phyloP scores from a whole-genome alignment of 108 stramenopile genomes.

The Mayamaea pseudoterrestris region DNA sequence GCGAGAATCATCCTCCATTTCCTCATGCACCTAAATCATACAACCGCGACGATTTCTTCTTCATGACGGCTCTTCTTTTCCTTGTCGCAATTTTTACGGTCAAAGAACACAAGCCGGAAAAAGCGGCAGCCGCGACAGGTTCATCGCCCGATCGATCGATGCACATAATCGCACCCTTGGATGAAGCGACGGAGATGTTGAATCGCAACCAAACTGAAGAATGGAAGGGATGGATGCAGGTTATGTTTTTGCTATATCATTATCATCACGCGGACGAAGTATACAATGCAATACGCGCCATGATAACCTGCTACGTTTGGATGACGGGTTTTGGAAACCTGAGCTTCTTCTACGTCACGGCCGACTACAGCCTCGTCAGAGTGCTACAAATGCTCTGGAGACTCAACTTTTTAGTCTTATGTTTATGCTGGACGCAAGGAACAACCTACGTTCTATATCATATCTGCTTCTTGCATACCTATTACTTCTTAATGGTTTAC shows the following conservation, averaged over 20 bases:
- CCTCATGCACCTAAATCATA: conserved; percentile 68
- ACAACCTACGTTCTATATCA: conserved; percentile 97
- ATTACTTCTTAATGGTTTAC: conserved; percentile 94
- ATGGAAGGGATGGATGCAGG: conserved; percentile 99
- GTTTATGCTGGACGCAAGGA: conserved; percentile 82
- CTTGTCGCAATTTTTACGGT: conserved; percentile 42
- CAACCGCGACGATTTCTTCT: conserved; percentile 74
- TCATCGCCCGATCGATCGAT: conserved; percentile 1
- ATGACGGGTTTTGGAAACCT: conserved; percentile 99
- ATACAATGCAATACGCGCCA: conserved; percentile 92
- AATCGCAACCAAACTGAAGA: conserved; percentile 98
- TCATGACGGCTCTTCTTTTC: conserved; percentile 46
- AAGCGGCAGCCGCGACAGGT: background rate
- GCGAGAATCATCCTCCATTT: conserved; percentile 76
- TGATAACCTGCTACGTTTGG: conserved; percentile 98
- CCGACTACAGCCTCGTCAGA: conserved; percentile 83
- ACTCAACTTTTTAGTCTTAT: conserved; percentile 91
- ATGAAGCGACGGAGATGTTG: conserved; percentile 62
- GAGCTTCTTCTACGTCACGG: conserved; percentile 88
- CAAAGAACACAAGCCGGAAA: conserved; percentile 18
- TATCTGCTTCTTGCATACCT: conserved; percentile 96
- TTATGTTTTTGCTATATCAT: conserved; percentile 94
- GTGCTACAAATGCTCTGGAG: conserved; percentile 96
- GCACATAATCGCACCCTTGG: conserved; percentile 32
- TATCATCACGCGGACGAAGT: conserved; percentile 93